These are phyloP conservation scores for Pyrenopolyporus hunteri DNA, from an alignment of 495 filamentous ascomycete species.

Conservation along the genomic window DNA sequence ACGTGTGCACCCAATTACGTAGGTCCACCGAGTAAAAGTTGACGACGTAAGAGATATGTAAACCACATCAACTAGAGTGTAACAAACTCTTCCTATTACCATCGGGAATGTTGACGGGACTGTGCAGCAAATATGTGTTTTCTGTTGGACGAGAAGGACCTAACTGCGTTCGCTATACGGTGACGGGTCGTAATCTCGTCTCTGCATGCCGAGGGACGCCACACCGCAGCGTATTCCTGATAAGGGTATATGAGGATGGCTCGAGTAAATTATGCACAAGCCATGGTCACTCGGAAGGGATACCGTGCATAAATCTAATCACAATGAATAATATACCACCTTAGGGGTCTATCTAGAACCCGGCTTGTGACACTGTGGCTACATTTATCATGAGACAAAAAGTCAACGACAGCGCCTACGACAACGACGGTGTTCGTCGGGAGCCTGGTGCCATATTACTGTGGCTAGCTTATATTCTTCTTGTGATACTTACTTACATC, in stretches of 20 bases:
- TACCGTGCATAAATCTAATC: neutral
- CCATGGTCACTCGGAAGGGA: neutral
- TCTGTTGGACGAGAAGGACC: neutral
- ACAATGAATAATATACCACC: too few species aligned
- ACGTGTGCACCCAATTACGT: neutral
- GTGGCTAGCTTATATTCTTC: conserved; percentile 8
- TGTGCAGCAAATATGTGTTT: neutral
- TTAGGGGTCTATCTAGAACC: too few species aligned
- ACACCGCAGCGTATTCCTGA: conserved; percentile 1
- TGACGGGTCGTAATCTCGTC: neutral
- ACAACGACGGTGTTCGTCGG: conserved; percentile 3
- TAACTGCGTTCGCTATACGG: neutral
- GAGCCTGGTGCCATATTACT: conserved; percentile 12
- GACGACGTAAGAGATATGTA: too few species aligned
- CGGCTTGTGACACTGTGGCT: neutral
- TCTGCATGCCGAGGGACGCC: neutral
- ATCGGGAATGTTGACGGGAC: neutral
- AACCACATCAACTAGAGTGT: too few species aligned
- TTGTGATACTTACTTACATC: neutral
- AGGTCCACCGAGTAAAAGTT: too few species aligned
- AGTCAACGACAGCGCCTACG: conserved; percentile 12
- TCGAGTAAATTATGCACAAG: neutral
- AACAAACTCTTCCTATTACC: too few species aligned
- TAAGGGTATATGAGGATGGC: neutral
- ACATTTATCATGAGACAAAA: conserved; percentile 22